Evolutionary conservation across 176 grass and related monocot genomes (phyloP), one percentile per base, ranked within the genome.

Genomic region (Avena sativa): DNA sequence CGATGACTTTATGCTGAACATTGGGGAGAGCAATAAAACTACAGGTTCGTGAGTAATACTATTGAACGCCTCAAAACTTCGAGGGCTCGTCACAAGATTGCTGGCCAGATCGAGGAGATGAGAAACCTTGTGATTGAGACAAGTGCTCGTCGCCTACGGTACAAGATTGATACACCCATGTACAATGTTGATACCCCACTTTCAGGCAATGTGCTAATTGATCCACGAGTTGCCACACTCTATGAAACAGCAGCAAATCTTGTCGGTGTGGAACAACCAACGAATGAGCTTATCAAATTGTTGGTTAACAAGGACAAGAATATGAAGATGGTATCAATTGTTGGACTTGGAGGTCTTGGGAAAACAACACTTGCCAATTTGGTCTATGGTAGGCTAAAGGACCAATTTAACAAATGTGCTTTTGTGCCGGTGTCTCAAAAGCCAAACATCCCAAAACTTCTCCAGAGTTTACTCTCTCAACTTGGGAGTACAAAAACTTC

Each of bases 1-100:
- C 2, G 81, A 85, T 78, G 59, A 85, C 2, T 85, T 85, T 48
- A 67, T 78, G 19, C 60, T 56, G 4, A 60, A 67, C 19, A 5
- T 51, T 4, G 25, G 13, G 9, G 65, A 25, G 20, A 56, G 53
- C 11, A 25, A 56, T 44, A 36, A 15, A 43, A 25, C 1, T 21
- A 4, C 2, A 1, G 61, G n/a, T 68, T 69, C 36, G 49, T 28
- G 1, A 16, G 40, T 12, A 85, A 56, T 48, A 44, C 32, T 0
- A 48, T 15, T 13, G 11, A 9, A 23, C 32, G 77, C 13, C 74
- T 78, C 14, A 86, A 78, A 36, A 55, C 77, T 48, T 2, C 68
- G 8, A 78, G 84, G 3, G 20, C 1, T 1, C 49, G 72, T 30
- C 61, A 69, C 16, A 74, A 86, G 20, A 86, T 86, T 69, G 61